A percentile compares a stretch with the other conserved stretches of the same genome.
phyloP scores from a whole-genome alignment of 225 moss, liverwort and hornwort species.

The Sphagnum tenellum region DNA sequence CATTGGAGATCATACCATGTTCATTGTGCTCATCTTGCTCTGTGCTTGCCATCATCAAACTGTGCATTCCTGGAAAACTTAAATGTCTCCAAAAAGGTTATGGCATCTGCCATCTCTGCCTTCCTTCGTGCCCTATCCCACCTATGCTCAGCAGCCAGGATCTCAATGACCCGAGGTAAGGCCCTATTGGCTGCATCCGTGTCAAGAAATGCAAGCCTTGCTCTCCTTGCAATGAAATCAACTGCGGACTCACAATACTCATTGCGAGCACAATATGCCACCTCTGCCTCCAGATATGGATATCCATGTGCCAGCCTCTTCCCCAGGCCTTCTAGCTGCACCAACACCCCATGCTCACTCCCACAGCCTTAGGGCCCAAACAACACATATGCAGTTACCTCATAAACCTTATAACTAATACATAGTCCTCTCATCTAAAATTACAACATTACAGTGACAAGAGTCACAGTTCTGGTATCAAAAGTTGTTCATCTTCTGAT shows the following conservation, averaged over 20 bases:
- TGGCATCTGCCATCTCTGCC: conserved; percentile 61
- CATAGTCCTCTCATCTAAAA: too few relatives aligned
- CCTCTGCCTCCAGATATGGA: conserved; percentile 92
- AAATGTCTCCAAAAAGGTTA: conserved; percentile 80
- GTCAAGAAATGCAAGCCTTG: conserved; percentile 84
- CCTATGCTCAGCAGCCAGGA: conserved; percentile 78
- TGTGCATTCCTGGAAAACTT: conserved; percentile 74
- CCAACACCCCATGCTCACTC: neutral
- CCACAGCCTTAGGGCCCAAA: too few relatives aligned
- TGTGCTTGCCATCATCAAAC: conserved; percentile 90
- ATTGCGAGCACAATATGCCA: conserved; percentile 92
- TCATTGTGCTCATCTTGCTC: too few relatives aligned
- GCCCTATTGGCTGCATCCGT: conserved; percentile 74
- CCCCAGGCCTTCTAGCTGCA: conserved; percentile 71
- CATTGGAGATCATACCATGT: too few relatives aligned
- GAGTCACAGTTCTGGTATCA: too few relatives aligned
- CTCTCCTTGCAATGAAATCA: conserved; percentile 87
- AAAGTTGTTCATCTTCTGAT: too few relatives aligned
- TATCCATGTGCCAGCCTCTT: conserved; percentile 96
- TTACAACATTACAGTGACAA: too few relatives aligned
- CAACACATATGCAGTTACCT: too few relatives aligned
- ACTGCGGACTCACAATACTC: conserved; percentile 97
- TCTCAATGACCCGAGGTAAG: conserved; percentile 86
- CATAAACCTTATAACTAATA: too few relatives aligned
- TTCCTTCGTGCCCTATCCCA: conserved; percentile 79